These are phyloP conservation scores for Alternaria gansuensis DNA, from an alignment of 2,329 filamentous ascomycete genomes.

Conservation along the genomic window DNA sequence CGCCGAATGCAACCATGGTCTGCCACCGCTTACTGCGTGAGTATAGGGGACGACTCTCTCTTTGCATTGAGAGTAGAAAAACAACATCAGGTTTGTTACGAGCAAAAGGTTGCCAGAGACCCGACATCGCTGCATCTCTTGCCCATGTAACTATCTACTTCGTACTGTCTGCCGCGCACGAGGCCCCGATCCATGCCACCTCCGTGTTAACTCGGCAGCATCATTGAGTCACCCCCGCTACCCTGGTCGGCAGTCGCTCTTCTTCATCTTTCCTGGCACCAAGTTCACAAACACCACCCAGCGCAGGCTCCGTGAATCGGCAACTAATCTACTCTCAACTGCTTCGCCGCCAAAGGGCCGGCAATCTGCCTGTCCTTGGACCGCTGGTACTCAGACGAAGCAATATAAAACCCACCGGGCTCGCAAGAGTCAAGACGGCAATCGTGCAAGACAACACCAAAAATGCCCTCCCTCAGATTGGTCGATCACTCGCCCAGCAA, in stretches of 20 bases:
- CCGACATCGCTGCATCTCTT: no score
- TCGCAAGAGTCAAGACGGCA: background rate
- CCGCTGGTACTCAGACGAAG: conserved; percentile 3
- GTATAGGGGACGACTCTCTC: no score
- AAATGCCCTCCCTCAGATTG: conserved; percentile 60
- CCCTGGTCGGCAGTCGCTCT: conserved; percentile 3
- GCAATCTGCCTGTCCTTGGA: background rate
- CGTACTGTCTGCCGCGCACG: background rate
- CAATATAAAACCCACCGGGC: conserved; percentile 4
- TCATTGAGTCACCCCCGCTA: conserved; percentile 32
- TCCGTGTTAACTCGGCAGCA: conserved; percentile 28
- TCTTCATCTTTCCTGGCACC: background rate
- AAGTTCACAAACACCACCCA: background rate
- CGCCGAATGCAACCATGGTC: no score
- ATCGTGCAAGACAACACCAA: conserved; percentile 10
- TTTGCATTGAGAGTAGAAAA: no score
- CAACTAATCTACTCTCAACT: background rate
- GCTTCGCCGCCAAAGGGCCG: conserved; percentile 12
- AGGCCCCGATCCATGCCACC: conserved; percentile 15
- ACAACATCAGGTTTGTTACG: no score
- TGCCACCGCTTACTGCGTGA: no score
- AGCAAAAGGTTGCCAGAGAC: no score
- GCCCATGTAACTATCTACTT: no score
- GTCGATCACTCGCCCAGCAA: conserved; percentile 89
- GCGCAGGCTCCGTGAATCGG: background rate